A percentile compares a stretch with the other conserved stretches of the same genome.
These are phyloP conservation scores for Pseudocercospora pini-densiflorae DNA, from an alignment of 2,329 filamentous ascomycete genomes.

Conservation along the genomic window DNA sequence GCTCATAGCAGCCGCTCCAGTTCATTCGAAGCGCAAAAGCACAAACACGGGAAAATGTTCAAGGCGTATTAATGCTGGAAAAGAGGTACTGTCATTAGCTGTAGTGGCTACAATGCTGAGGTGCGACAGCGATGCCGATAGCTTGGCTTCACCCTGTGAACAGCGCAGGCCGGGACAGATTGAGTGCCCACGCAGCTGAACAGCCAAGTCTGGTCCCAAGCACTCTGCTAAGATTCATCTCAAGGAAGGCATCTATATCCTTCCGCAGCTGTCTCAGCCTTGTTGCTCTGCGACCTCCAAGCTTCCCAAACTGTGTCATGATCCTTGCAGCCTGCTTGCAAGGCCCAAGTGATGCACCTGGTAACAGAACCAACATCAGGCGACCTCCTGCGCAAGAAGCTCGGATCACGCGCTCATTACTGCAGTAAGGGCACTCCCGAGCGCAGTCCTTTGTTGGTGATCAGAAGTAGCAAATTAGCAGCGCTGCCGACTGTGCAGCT, in stretches of 20 bases:
- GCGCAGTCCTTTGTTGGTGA: background rate
- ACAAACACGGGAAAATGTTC: background rate
- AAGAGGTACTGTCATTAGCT: background rate
- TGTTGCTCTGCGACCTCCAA: background rate
- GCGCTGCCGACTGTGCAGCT: background rate
- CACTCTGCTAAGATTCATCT: background rate
- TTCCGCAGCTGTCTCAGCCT: background rate
- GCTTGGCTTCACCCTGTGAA: background rate
- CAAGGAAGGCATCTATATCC: background rate
- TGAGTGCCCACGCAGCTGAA: background rate
- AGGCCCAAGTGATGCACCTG: background rate
- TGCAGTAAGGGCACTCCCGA: background rate
- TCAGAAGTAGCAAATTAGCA: background rate
- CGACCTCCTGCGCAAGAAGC: background rate
- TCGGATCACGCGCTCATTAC: background rate
- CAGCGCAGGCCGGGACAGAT: background rate
- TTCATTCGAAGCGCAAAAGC: background rate
- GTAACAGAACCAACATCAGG: background rate
- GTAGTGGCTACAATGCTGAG: background rate
- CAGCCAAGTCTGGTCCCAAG: background rate
- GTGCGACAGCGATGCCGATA: background rate
- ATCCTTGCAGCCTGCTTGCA: background rate
- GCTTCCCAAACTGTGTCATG: background rate
- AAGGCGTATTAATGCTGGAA: background rate
- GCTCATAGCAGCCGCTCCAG: background rate